Percentiles rank a stretch among this genome's conserved stretches.
These are phyloP conservation scores for Pleurotus platypus DNA, from an alignment of 768 basidiomycete genomes.

Conservation along the genomic window DNA sequence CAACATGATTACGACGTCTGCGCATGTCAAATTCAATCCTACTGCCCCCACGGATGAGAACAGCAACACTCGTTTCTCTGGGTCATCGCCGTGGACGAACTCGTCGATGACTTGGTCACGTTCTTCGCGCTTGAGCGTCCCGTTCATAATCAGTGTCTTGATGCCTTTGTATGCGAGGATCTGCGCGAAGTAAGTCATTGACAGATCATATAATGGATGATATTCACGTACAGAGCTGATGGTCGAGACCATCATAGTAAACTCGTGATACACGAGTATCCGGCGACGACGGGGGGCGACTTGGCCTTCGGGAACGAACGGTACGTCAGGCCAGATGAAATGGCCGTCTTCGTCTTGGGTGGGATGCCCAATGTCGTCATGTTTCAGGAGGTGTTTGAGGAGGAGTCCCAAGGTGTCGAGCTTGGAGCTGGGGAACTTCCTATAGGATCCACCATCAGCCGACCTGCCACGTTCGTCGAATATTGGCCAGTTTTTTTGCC, in stretches of 20 bases:
- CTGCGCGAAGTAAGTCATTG: too few species aligned
- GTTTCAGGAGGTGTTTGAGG: not conserved
- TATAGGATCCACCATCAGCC: not conserved
- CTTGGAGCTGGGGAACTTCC: not conserved
- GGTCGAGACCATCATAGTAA: too few species aligned
- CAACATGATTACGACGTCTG: constrained; percentile 2
- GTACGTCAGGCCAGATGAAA: not conserved
- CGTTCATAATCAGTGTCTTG: not conserved
- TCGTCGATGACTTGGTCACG: not conserved
- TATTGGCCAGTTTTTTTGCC: not conserved
- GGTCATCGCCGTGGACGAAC: not conserved
- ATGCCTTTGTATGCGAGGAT: not conserved
- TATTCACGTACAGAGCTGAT: too few species aligned
- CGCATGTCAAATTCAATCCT: not conserved
- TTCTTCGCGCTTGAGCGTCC: not conserved
- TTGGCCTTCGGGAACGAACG: not conserved
- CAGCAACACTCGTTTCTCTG: not conserved
- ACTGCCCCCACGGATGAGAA: constrained; percentile 8
- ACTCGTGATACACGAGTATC: too few species aligned
- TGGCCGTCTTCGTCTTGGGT: not conserved
- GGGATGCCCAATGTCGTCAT: not conserved
- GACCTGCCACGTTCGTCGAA: not conserved
- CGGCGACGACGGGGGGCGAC: not conserved
- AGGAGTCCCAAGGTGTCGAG: not conserved
- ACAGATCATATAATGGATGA: too few species aligned